Conservation (phyloP, 345 rosid species). For the Gossypium sturtianum region DNA sequence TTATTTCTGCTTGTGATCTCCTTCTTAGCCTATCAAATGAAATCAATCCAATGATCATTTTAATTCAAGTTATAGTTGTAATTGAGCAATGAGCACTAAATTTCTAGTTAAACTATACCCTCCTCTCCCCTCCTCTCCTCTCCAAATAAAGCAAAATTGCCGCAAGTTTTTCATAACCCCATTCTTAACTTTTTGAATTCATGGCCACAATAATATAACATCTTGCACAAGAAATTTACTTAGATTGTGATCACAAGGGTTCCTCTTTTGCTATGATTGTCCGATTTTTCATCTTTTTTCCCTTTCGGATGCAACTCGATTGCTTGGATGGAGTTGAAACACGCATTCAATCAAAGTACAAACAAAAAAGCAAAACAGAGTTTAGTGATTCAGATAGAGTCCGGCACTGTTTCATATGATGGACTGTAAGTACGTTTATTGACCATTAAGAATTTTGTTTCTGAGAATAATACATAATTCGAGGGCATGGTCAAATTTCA, state of each 20-base stretch:
- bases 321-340: slow-evolving; percentile 52
- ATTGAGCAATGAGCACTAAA: too few relatives aligned
- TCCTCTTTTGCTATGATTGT: too few relatives aligned
- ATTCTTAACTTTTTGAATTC: too few relatives aligned
- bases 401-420: slow-evolving; percentile 46
- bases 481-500: background rate
- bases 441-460: background rate
- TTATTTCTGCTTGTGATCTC: background rate
- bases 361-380: slow-evolving; percentile 29
- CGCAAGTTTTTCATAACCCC: too few relatives aligned
- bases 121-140: too few relatives aligned
- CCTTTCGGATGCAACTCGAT: slow-evolving; percentile 44
- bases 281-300: background rate
- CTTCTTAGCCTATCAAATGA: background rate
- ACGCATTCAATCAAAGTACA: slow-evolving; percentile 23
- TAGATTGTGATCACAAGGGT: background rate
- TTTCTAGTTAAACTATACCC: too few relatives aligned
- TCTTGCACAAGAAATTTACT: background rate
- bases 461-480: background rate
- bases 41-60: background rate
- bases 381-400: slow-evolving; percentile 38
- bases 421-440: slow-evolving; percentile 37
- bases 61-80: too few relatives aligned
- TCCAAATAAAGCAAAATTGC: too few relatives aligned
- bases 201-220: too few relatives aligned